phyloP scores from a whole-genome alignment of 495 filamentous ascomycete species.

The Talaromyces nanjingensis region DNA sequence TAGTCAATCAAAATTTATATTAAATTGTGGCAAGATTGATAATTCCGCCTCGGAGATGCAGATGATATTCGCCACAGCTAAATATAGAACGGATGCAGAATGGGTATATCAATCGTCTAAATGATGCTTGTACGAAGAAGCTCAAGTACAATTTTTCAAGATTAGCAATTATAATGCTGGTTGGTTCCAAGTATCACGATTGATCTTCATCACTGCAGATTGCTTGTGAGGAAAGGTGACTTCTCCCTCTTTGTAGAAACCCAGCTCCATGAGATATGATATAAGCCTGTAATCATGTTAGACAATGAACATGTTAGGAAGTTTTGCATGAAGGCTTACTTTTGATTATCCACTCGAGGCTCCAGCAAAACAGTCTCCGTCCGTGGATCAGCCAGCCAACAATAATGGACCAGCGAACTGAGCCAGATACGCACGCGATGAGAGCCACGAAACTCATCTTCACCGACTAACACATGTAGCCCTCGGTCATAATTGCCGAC shows the following conservation, averaged over 20 bases:
- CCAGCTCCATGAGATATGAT: constrained; percentile 61
- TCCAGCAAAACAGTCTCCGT: constrained; percentile 80
- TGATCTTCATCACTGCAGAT: constrained; percentile 75
- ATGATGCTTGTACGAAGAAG: not conserved
- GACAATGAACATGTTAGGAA: not conserved
- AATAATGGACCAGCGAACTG: constrained; percentile 76
- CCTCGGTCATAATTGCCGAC: constrained; percentile 81
- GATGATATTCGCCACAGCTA: not conserved
- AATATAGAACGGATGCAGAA: not conserved
- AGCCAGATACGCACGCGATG: constrained; percentile 74
- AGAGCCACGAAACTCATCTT: constrained; percentile 80
- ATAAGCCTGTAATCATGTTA: constrained; percentile 55
- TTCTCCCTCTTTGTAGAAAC: constrained; percentile 86
- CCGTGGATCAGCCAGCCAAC: constrained; percentile 70
- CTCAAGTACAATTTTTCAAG: not conserved
- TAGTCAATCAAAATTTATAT: not conserved
- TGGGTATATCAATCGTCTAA: not conserved
- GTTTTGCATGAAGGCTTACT: constrained; percentile 46
- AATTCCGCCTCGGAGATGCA: not conserved
- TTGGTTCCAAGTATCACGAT: constrained; percentile 74
- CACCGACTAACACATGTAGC: constrained; percentile 81
- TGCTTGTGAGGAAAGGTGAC: constrained; percentile 91
- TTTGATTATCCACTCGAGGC: constrained; percentile 85
- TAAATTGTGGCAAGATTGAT: not conserved
- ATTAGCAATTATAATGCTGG: constrained; percentile 53